Percentiles rank a stretch among this genome's conserved stretches.
Conservation (phyloP, 345 rosid species). For the Acer saccharum region DNA sequence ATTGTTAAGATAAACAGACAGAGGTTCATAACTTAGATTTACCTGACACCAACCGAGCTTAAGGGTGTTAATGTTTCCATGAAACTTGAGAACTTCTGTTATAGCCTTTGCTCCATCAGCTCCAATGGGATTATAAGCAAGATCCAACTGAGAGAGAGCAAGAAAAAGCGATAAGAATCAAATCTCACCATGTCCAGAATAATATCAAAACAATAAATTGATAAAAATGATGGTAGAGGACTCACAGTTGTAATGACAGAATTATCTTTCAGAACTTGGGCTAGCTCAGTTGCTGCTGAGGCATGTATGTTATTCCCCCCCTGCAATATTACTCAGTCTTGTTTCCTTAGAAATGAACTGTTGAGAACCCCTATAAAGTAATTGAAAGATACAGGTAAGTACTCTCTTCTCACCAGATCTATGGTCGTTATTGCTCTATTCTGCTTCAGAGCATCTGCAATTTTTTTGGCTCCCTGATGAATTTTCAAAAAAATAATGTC, state of each 20-base stretch:
- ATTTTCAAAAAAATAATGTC: constrained; percentile 19
- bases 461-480: constrained; percentile 79
- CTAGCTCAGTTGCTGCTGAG: constrained; percentile 70
- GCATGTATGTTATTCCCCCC: constrained; percentile 94
- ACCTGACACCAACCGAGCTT: constrained; percentile 99
- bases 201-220: constrained; percentile 13
- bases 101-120: constrained; percentile 83
- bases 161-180: background rate
- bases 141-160: constrained; percentile 62
- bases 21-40: constrained; percentile 15
- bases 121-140: constrained; percentile 94
- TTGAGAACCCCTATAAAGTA: background rate
- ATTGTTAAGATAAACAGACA: background rate
- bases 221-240: constrained; percentile 21
- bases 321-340: constrained; percentile 35
- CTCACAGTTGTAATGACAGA: constrained; percentile 68
- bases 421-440: constrained; percentile 70
- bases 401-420: constrained; percentile 70
- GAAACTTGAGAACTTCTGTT: constrained; percentile 89
- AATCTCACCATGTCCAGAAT: constrained; percentile 20
- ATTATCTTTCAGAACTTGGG: constrained; percentile 81
- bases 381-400: background rate
- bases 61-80: constrained; percentile 76
- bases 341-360: constrained; percentile 14
- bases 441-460: constrained; percentile 88